phyloP scores from a whole-genome alignment of 805 yeast species.

The Cephaloascus fragrans region DNA sequence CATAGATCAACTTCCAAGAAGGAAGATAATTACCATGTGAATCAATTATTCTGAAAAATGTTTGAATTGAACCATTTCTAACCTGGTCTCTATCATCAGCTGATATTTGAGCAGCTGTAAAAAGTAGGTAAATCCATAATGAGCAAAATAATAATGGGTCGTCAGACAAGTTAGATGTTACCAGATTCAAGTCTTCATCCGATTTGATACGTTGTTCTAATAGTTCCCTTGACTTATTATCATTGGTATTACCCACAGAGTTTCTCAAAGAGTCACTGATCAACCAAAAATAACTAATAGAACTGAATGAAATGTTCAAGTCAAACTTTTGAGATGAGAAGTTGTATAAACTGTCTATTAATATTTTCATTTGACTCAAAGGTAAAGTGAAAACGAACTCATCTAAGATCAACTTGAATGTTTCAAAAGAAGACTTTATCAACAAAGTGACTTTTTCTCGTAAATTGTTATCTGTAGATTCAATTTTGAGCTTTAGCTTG shows the following conservation, averaged over 20 bases:
- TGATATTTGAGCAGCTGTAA: slow-evolving; percentile 53
- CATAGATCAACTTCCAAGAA: slow-evolving; percentile 62
- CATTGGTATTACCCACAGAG: slow-evolving; percentile 5
- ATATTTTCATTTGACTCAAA: slow-evolving; percentile 43
- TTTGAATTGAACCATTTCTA: slow-evolving; percentile 82
- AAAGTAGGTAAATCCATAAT: slow-evolving; percentile 57
- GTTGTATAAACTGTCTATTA: slow-evolving; percentile 63
- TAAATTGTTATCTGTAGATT: slow-evolving; percentile 16
- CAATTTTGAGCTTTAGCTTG: slow-evolving; percentile 20
- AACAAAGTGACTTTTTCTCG: slow-evolving; percentile 41
- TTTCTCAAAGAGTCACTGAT: slow-evolving; percentile 66
- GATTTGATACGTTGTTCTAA: slow-evolving; percentile 7
- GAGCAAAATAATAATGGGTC: slow-evolving; percentile 6
- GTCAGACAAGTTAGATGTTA: background rate
- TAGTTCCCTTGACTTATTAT: slow-evolving; percentile 3
- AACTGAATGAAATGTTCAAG: slow-evolving; percentile 80
- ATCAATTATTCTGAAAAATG: slow-evolving; percentile 73
- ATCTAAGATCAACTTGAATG: slow-evolving; percentile 74
- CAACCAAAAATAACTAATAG: slow-evolving; percentile 88
- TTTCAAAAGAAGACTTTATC: slow-evolving; percentile 65
- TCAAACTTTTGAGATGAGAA: slow-evolving; percentile 68
- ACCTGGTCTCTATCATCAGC: slow-evolving; percentile 67
- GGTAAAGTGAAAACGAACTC: slow-evolving; percentile 77
- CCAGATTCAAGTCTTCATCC: slow-evolving; percentile 8
- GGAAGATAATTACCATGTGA: slow-evolving; percentile 53